A percentile compares a stretch with the other conserved stretches of the same genome.
These are phyloP conservation scores for Macrolepiota albuminosa DNA, from an alignment of 768 basidiomycete species.

Conservation along the genomic window DNA sequence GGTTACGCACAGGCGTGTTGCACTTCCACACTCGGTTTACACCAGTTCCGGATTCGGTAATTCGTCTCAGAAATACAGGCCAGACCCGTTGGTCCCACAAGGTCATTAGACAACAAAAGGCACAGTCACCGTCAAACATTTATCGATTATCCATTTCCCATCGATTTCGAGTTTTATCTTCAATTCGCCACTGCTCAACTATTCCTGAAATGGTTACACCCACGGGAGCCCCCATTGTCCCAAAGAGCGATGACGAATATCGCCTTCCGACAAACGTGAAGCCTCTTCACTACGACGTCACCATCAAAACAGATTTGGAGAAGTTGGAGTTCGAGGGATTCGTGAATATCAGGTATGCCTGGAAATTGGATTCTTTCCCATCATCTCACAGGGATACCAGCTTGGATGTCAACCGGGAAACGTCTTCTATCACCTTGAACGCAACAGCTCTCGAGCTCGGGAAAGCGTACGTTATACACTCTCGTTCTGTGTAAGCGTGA, in stretches of 20 bases:
- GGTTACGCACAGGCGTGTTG: neutral
- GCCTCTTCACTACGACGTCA: constrained; percentile 75
- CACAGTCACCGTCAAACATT: constrained; percentile 8
- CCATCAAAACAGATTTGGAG: constrained; percentile 78
- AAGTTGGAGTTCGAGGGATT: constrained; percentile 72
- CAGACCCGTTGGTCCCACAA: constrained; percentile 13
- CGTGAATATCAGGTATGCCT: constrained; percentile 60
- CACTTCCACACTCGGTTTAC: neutral
- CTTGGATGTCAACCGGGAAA: constrained; percentile 58
- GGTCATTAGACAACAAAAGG: constrained; percentile 11
- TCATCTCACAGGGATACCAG: constrained; percentile 28
- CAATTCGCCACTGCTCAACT: constrained; percentile 15
- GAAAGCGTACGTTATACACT: constrained; percentile 34
- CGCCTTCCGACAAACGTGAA: constrained; percentile 65
- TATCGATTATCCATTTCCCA: constrained; percentile 15
- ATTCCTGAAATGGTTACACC: constrained; percentile 24
- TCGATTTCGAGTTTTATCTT: constrained; percentile 6
- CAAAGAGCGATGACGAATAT: constrained; percentile 34
- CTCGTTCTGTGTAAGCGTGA: no score
- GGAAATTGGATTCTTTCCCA: constrained; percentile 5
- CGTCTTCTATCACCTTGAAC: constrained; percentile 63
- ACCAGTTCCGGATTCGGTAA: constrained; percentile 1
- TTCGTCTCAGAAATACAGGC: constrained; percentile 1
- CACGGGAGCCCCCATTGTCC: constrained; percentile 12
- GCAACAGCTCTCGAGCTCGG: constrained; percentile 54